Evolutionary conservation across 2,329 filamentous ascomycete species (phyloP).

Genomic region (Rhytidhysteron rufulum): DNA sequence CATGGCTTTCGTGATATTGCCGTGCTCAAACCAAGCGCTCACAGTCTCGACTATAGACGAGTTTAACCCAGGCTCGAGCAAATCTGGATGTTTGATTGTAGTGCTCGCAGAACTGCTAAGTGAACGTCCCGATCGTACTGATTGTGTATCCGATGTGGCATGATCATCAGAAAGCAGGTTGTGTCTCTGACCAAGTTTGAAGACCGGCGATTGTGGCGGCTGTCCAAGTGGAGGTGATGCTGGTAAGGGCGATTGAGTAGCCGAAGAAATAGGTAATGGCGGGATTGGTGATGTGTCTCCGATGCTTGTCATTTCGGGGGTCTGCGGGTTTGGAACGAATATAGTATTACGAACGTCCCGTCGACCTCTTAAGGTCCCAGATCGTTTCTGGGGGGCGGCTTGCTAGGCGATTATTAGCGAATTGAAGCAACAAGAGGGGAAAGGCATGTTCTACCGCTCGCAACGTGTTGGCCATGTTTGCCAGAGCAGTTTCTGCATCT

Average conservation of each 20-base stretch:
- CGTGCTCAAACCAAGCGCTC: conserved; percentile 77
- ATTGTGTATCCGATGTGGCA: conserved; percentile 78
- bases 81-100: conserved; percentile 71
- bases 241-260: conserved; percentile 9
- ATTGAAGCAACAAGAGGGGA: not conserved
- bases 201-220: conserved; percentile 32
- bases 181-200: conserved; percentile 28
- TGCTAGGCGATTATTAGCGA: conserved; percentile 40
- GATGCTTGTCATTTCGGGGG: conserved; percentile 36
- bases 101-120: conserved; percentile 62
- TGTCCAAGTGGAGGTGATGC: conserved; percentile 13
- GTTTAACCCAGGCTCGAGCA: conserved; percentile 75
- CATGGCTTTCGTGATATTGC: conserved; percentile 65
- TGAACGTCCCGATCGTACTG: conserved; percentile 83
- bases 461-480: conserved; percentile 71
- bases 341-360: conserved; percentile 90
- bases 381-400: conserved; percentile 51
- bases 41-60: conserved; percentile 89
- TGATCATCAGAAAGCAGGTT: conserved; percentile 50
- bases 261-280: conserved; percentile 20
- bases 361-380: conserved; percentile 78
- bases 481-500: conserved; percentile 68
- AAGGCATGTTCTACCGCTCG: conserved; percentile 42
- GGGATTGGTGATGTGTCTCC: conserved; percentile 26
- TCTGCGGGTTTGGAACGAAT: conserved; percentile 58